These are phyloP conservation scores for Mitragyna speciosa DNA, from an alignment of 257 asterid genomes.

Conservation along the genomic window DNA sequence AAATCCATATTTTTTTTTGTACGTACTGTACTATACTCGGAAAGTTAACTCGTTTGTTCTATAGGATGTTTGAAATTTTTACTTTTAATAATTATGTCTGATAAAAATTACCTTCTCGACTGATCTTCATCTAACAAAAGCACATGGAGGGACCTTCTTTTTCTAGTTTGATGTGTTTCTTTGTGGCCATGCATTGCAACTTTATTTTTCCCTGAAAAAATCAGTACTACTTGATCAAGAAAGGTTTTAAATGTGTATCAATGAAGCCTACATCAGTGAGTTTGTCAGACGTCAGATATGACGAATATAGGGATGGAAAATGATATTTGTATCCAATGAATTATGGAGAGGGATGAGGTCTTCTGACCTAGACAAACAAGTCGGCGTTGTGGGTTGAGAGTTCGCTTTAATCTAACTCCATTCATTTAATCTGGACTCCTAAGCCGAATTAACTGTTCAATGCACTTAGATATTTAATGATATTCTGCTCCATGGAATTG, in stretches of 20 bases:
- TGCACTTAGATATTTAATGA: not conserved
- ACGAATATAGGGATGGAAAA: not conserved
- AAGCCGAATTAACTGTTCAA: not conserved
- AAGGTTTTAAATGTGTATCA: slow-evolving; percentile 14
- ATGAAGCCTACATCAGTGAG: not conserved
- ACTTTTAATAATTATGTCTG: not conserved
- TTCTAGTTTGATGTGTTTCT: not conserved
- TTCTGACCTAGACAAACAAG: not conserved
- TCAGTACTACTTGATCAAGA: not conserved
- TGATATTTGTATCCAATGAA: too few relatives aligned
- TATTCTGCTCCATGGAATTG: not conserved
- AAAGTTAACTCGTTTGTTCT: not conserved
- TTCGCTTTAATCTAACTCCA: not conserved
- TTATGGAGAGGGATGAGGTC: not conserved
- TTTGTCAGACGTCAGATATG: not conserved
- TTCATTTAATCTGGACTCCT: not conserved
- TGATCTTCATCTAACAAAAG: slow-evolving; percentile 24
- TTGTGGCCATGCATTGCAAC: not conserved
- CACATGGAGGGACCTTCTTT: slow-evolving; percentile 20
- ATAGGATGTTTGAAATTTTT: not conserved
- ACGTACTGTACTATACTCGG: not conserved
- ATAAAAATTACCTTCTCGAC: not conserved
- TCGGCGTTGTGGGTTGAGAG: not conserved
- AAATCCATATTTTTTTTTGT: not conserved
- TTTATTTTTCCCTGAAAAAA: not conserved